Evolutionary conservation across 768 basidiomycete genomes (phyloP).

Genomic region (Suillus fuscotomentosus): DNA sequence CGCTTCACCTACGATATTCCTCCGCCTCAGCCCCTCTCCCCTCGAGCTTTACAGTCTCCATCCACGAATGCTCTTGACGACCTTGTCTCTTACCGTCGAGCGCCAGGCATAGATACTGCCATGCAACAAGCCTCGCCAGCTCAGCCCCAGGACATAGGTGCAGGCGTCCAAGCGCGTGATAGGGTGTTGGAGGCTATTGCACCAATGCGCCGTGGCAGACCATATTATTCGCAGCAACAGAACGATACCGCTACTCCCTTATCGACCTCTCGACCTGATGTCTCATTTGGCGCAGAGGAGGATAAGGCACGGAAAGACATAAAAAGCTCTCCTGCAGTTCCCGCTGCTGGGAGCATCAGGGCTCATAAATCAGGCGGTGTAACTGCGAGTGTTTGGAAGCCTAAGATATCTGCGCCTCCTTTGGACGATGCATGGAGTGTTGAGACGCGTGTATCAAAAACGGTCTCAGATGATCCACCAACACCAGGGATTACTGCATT

Average conservation of each 20-base stretch:
- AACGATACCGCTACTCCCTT: conserved; percentile 29
- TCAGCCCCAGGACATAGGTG: conserved; percentile 32
- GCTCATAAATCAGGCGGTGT: conserved; percentile 27
- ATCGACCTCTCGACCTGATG: conserved; percentile 22
- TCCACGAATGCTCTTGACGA: conserved; percentile 32
- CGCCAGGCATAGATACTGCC: conserved; percentile 16
- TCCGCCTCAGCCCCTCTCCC: conserved; percentile 44
- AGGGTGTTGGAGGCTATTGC: conserved; percentile 78
- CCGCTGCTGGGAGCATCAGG: conserved; percentile 11
- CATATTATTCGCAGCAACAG: conserved; percentile 38
- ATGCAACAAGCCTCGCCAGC: conserved; percentile 14
- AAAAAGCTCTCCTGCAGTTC: conserved; percentile 19
- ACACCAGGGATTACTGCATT: conserved; percentile 43
- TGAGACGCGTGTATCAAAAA: conserved; percentile 23
- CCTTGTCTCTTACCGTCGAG: conserved; percentile 36
- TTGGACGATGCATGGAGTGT: conserved; percentile 43
- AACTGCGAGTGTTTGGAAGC: conserved; percentile 26
- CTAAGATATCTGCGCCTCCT: conserved; percentile 18
- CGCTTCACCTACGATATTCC: conserved; percentile 67
- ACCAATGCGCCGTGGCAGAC: conserved; percentile 74
- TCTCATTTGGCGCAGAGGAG: conserved; percentile 38
- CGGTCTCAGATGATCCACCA: conserved; percentile 21
- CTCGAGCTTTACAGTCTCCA: conserved; percentile 34
- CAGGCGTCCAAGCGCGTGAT: conserved; percentile 69
- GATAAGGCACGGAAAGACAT: conserved; percentile 49